Conservation (phyloP, 495 filamentous ascomycete species). For the Daldinia grandis region DNA sequence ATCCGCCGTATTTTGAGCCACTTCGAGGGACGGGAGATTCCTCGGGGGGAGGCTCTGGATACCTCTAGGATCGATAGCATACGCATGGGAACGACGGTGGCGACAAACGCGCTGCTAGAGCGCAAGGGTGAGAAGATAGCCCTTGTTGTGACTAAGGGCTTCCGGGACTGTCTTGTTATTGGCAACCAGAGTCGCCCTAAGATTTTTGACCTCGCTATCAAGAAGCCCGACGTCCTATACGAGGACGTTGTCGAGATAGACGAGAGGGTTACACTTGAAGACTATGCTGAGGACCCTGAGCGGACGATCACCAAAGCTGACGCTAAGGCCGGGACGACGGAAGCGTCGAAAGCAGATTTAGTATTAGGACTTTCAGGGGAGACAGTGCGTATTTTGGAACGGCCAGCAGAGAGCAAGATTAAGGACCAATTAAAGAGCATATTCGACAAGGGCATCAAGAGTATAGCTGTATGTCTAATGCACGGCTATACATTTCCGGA, state of each 20-base stretch:
- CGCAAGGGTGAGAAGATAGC: conserved; percentile 93
- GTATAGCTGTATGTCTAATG: conserved; percentile 81
- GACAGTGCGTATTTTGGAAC: conserved; percentile 69
- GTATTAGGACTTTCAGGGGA: conserved; percentile 75
- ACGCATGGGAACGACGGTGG: conserved; percentile 90
- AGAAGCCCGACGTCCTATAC: conserved; percentile 81
- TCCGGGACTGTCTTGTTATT: conserved; percentile 89
- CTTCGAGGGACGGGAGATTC: conserved; percentile 77
- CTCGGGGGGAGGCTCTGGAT: conserved; percentile 82
- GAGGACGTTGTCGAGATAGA: conserved; percentile 79
- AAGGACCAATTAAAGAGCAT: conserved; percentile 63
- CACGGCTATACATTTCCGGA: conserved; percentile 83
- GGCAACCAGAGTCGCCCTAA: conserved; percentile 84
- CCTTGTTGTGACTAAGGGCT: conserved; percentile 90
- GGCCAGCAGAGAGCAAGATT: conserved; percentile 64
- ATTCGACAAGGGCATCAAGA: conserved; percentile 69
- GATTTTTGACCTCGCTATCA: conserved; percentile 85
- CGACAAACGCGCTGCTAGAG: conserved; percentile 89
- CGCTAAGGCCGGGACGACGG: conserved; percentile 55
- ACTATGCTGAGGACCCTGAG: conserved; percentile 84
- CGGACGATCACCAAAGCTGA: conserved; percentile 61
- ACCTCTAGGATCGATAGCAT: conserved; percentile 84
- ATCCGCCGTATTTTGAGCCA: conserved; percentile 89
- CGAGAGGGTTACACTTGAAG: conserved; percentile 86
- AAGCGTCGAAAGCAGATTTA: conserved; percentile 58